Conservation (phyloP, 83 land plant species). For the Picea abies region DNA sequence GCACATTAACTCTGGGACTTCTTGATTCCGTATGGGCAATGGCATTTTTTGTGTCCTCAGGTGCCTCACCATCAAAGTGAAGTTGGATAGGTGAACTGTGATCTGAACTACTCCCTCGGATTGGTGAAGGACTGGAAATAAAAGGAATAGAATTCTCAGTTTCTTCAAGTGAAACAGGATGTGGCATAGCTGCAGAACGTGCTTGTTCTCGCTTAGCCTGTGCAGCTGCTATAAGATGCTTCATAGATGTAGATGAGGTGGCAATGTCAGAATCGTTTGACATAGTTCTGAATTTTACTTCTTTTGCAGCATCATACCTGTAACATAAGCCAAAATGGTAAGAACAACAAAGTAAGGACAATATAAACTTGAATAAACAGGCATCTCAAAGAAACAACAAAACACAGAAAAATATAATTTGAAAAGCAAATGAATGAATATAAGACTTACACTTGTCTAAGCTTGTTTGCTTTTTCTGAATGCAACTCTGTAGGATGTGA, state of each 20-base stretch:
- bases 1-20: slow-evolving; percentile 19
- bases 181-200: slow-evolving; percentile 35
- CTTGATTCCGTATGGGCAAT: slow-evolving; percentile 27
- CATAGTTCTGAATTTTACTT: slow-evolving; percentile 32
- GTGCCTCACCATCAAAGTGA: slow-evolving; percentile 20
- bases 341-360: neutral
- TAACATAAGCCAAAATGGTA: slow-evolving; percentile 12
- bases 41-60: slow-evolving; percentile 29
- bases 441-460: slow-evolving; percentile 44
- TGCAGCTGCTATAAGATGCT: slow-evolving; percentile 90
- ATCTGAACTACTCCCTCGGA: slow-evolving; percentile 47
- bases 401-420: neutral
- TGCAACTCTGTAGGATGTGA: slow-evolving; percentile 18
- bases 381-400: neutral
- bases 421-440: neutral
- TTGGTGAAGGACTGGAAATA: slow-evolving; percentile 26
- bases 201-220: slow-evolving; percentile 77
- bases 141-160: slow-evolving; percentile 27
- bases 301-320: slow-evolving; percentile 60
- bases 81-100: slow-evolving; percentile 31
- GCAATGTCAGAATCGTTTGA: slow-evolving; percentile 34
- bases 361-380: too few relatives aligned
- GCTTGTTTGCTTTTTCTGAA: slow-evolving; percentile 22
- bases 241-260: slow-evolving; percentile 69
- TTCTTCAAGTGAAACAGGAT: slow-evolving; percentile 17